Base-by-base conservation (phyloP, 2,329 filamentous ascomycete genomes). In the Rhinocladiella mackenziei region DNA sequence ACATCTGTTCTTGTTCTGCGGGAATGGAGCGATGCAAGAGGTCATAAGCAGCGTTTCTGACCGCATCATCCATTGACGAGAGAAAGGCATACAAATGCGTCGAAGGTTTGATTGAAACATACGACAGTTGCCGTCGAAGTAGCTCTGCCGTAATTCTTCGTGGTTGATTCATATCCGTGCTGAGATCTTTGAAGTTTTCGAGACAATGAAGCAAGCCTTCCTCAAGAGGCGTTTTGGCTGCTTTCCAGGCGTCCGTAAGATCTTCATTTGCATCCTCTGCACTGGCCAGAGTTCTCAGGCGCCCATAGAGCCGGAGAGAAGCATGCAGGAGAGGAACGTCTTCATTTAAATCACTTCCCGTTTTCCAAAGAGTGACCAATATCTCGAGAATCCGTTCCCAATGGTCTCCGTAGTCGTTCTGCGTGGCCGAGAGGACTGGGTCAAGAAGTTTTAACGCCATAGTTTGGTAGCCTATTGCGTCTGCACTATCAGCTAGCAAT, bases 331-430 rank as follows among this genome's bases (percentile, higher is more conserved):
- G 75, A 0, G 86, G 77, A 1, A 87, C 58, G 4, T 72, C 69
- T 9, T 70, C 62, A 11, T 79, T 71, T 5, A 72, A 68, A 2
- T 64, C 62, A 8, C 62, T 61, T 0, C 68, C 71, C 3, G 70
- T 68, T 2, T 69, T 66, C 80, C 83, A 86, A 0, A 80, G 65
- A 5, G 67, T 64, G 8, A 75, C 66, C 48, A 83, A 77, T 37
- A 80, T 77, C 23, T 77, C 70, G 13, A 88, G 65, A 0, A 75
- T 65, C 35, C 76, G 76, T 38, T 82, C 76, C 92, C 92, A 98
- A 60, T 95, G 86, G 0, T 85, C 79, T 0, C 91, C 92, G 57
- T 95, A 96, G 1, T 95, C 80, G 34, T 89, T 84, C 46, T 80
- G 77, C 56, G 96, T 83, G 29, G 76, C 77, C 2, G 86, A 86